Conservation (phyloP, 2,329 filamentous ascomycete genomes). For the Aphanocladium album region DNA sequence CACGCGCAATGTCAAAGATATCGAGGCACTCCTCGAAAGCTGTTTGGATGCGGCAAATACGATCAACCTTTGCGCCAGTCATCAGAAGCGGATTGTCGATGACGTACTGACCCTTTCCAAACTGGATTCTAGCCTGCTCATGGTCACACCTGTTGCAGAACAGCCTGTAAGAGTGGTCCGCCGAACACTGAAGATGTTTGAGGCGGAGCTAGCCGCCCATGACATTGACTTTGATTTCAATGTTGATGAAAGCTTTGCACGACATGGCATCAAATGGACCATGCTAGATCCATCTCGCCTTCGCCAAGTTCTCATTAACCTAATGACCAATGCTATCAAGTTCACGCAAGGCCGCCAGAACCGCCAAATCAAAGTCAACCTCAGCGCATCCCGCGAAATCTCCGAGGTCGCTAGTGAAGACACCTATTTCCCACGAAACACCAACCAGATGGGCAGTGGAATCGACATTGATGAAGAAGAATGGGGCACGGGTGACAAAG, state of each 20-base stretch:
- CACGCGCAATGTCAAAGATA: constrained; percentile 34
- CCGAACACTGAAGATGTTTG: constrained; percentile 71
- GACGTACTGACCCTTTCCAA: constrained; percentile 64
- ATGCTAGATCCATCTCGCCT: constrained; percentile 71
- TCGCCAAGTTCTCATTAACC: constrained; percentile 70
- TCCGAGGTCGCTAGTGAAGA: constrained; percentile 34
- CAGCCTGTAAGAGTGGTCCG: constrained; percentile 65
- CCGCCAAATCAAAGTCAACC: constrained; percentile 56
- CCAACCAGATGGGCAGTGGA: constrained; percentile 28
- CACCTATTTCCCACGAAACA: constrained; percentile 43
- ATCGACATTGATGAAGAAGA: constrained; percentile 49
- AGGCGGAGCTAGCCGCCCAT: constrained; percentile 66
- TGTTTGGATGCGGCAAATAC: constrained; percentile 74
- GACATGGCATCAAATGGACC: constrained; percentile 64
- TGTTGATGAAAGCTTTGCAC: constrained; percentile 62
- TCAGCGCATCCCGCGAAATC: constrained; percentile 57
- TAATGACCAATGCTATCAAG: constrained; percentile 64
- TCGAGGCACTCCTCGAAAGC: constrained; percentile 46
- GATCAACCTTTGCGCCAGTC: constrained; percentile 73
- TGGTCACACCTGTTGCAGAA: constrained; percentile 65
- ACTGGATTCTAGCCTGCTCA: constrained; percentile 64
- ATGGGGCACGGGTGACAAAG: constrained; percentile 66
- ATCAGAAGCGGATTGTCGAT: constrained; percentile 69
- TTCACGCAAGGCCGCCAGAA: constrained; percentile 58
- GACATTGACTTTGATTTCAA: constrained; percentile 66